Conservation (phyloP, 495 filamentous ascomycete genomes). For the Recurvomyces mirabilis region DNA sequence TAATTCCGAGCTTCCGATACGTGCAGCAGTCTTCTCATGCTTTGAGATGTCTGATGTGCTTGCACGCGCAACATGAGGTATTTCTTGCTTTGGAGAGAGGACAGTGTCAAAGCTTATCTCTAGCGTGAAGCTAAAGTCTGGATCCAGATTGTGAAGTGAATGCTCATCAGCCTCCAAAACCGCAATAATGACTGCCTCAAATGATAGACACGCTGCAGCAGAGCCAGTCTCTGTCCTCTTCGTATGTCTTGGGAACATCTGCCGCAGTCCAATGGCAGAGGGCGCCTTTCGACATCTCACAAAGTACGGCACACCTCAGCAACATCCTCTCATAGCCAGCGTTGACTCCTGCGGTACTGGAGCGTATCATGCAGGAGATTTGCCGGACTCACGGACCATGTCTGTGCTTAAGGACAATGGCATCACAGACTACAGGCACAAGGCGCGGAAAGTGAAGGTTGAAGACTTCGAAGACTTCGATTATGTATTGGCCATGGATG, state of each 20-base stretch:
- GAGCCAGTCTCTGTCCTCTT: conserved; percentile 65
- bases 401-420: conserved; percentile 54
- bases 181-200: not conserved
- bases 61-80: no score
- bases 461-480: conserved; percentile 76
- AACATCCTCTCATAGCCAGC: conserved; percentile 47
- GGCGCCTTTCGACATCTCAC: conserved; percentile 72
- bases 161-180: no score
- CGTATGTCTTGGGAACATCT: conserved; percentile 96
- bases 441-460: conserved; percentile 57
- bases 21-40: no score
- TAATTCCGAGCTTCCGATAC: no score
- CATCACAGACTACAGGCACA: conserved; percentile 65
- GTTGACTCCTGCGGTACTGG: conserved; percentile 88
- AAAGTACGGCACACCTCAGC: conserved; percentile 35
- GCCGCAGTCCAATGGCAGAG: conserved; percentile 91
- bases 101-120: no score
- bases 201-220: not conserved
- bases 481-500: conserved; percentile 92
- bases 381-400: conserved; percentile 77
- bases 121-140: no score
- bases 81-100: no score
- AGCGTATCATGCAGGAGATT: conserved; percentile 64
- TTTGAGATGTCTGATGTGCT: no score
- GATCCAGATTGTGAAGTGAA: no score